These are phyloP conservation scores for Cyclocybe aegerita DNA, from an alignment of 768 basidiomycete genomes.

Conservation along the genomic window DNA sequence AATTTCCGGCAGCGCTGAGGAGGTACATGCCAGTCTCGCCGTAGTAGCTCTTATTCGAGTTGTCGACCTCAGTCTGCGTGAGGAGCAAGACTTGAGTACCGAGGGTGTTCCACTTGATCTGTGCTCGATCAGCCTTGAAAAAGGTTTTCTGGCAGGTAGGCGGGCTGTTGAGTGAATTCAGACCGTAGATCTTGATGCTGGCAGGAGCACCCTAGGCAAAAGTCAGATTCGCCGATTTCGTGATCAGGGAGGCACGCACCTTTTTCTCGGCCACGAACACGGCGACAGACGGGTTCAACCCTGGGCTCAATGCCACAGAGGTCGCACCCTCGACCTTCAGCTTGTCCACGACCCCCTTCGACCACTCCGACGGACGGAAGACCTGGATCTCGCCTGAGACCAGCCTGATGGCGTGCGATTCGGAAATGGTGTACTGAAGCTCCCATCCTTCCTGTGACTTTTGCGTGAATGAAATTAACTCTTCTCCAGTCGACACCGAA, in stretches of 20 bases:
- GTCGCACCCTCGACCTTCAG: conserved; percentile 84
- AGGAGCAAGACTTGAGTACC: conserved; percentile 91
- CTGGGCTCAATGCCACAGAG: conserved; percentile 74
- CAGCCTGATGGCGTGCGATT: conserved; percentile 81
- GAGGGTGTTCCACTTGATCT: conserved; percentile 94
- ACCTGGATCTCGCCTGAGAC: conserved; percentile 84
- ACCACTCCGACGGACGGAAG: conserved; percentile 78
- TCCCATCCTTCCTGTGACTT: conserved; percentile 93
- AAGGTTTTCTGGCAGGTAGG: conserved; percentile 91
- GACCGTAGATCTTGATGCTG: conserved; percentile 78
- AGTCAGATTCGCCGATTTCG: background rate
- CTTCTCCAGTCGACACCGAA: conserved; percentile 81
- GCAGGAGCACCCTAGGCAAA: conserved; percentile 76
- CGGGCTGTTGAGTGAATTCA: conserved; percentile 53
- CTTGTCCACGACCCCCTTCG: conserved; percentile 77
- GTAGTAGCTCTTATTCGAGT: conserved; percentile 96
- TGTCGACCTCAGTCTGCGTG: conserved; percentile 96
- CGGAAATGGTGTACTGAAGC: conserved; percentile 87
- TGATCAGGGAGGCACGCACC: conserved; percentile 33
- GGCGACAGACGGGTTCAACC: conserved; percentile 85
- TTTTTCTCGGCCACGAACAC: conserved; percentile 95
- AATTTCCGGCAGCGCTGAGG: conserved; percentile 88
- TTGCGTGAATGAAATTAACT: conserved; percentile 85
- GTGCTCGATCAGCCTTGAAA: conserved; percentile 91
- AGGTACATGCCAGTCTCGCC: conserved; percentile 96